Percentiles rank a stretch among this genome's conserved stretches.
Conservation (phyloP, 768 basidiomycete species). For the Cystobasidium tubakii region DNA sequence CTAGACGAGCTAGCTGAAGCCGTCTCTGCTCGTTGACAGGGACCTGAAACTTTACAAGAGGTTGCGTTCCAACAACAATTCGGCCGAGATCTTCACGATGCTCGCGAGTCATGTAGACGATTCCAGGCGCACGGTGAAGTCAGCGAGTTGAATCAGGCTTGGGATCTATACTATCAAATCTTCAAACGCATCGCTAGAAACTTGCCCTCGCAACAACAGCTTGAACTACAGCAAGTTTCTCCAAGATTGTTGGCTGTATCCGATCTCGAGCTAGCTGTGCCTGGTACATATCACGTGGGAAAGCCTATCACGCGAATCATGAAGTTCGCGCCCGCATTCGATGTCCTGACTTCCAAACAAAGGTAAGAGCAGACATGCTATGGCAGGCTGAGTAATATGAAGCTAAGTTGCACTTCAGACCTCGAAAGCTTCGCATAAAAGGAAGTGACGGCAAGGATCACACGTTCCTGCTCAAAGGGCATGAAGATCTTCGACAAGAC, state of each 20-base stretch:
- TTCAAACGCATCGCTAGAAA: constrained; percentile 96
- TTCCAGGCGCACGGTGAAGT: constrained; percentile 81
- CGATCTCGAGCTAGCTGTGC: constrained; percentile 89
- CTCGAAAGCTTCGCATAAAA: constrained; percentile 74
- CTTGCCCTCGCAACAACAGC: constrained; percentile 67
- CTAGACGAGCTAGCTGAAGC: no score
- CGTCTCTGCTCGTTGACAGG: constrained; percentile 54
- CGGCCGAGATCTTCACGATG: constrained; percentile 83
- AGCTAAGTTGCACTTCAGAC: constrained; percentile 47
- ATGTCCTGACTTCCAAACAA: constrained; percentile 94
- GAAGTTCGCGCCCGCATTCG: constrained; percentile 79
- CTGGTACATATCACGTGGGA: constrained; percentile 89
- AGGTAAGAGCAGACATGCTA: constrained; percentile 50
- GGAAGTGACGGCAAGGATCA: constrained; percentile 92
- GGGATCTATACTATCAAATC: constrained; percentile 99
- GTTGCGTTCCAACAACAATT: constrained; percentile 91
- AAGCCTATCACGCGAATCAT: constrained; percentile 72
- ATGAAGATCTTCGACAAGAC: constrained; percentile 97
- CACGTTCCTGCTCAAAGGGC: constrained; percentile 86
- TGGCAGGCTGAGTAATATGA: not conserved
- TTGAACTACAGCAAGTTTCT: constrained; percentile 96
- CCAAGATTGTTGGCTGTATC: constrained; percentile 81
- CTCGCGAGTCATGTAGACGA: constrained; percentile 79
- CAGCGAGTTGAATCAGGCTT: constrained; percentile 87
- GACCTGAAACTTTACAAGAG: constrained; percentile 87